Evolutionary conservation across 345 rosid genomes (phyloP), one percentile per base, ranked within the genome.

Genomic region (Adansonia digitata): DNA sequence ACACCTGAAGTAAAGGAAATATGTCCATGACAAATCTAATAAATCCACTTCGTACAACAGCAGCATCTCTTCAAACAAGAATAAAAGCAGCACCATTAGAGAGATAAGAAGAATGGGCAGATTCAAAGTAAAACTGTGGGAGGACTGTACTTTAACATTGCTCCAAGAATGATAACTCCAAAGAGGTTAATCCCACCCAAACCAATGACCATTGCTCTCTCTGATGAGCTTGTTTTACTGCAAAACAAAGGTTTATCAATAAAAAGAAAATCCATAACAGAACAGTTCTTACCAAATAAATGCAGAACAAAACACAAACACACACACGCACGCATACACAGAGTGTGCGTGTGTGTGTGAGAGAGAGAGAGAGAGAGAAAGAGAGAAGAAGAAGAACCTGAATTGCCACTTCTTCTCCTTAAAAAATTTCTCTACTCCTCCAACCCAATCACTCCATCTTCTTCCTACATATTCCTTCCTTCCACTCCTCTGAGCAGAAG

Each of bases 1-100:
- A 77, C 20, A 93, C 99, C 98, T 95, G 98, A 80, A 95, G 98
- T 62, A 95, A 78, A 74, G 99, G 98, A 83, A 85, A 95, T 71
- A 91, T 83, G 78, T 79, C 83, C 45, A 74, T 75, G 48, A 95
- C 97, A 85, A 95, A 91, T 72, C 80, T 77, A 64, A 91, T 80
- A 74, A 90, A 84, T 69, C 93, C 96, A 77, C 83, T 82, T 29
- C 86, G 92, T 53, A 76, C 79, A 68, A 81, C 77, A 74, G 90
- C 40, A 67, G 74, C 69, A 66, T 95, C 97, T 82, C 99, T 93
- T 85, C 63, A 79, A 78, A 75, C 77, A 1, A 84, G 72, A 48
- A 79, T 22, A 72, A 42, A 76, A 77, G 29, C 27, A 61, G 59
- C 49, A 69, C 48, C 53, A 20, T 85, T 52, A 84, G 77, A 75